Conservation (phyloP, 2,329 filamentous ascomycete species). For the Microcyclosporella mali region DNA sequence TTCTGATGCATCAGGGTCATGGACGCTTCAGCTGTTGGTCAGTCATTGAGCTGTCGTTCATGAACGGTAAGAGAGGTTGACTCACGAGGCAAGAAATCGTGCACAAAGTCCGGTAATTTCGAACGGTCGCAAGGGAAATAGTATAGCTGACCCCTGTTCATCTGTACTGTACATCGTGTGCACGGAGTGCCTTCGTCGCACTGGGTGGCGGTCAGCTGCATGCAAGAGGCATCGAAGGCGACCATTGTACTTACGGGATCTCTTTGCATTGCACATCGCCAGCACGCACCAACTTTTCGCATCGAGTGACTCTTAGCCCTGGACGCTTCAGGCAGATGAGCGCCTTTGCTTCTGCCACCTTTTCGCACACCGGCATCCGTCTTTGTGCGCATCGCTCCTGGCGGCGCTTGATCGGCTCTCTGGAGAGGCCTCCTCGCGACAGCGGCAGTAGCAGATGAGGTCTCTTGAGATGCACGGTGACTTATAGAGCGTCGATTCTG, state of each 20-base stretch:
- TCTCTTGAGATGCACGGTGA: no score
- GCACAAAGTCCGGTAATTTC: constrained; percentile 40
- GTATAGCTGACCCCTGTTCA: constrained; percentile 33
- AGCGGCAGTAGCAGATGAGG: no score
- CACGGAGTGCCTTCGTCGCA: constrained; percentile 31
- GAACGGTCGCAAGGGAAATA: constrained; percentile 42
- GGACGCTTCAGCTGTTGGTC: constrained; percentile 17
- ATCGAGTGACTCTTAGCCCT: constrained; percentile 39
- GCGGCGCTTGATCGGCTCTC: no score
- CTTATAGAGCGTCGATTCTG: no score
- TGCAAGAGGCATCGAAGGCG: no score
- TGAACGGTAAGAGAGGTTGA: not conserved
- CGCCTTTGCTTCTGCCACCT: constrained; percentile 33
- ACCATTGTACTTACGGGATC: constrained; percentile 33
- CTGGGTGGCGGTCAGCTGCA: constrained; percentile 11
- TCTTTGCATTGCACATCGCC: constrained; percentile 44
- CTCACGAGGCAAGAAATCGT: constrained; percentile 39
- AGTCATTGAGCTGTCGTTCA: not conserved
- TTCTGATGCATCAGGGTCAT: constrained; percentile 40
- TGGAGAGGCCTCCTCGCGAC: no score
- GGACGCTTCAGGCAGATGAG: constrained; percentile 32
- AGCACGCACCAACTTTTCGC: constrained; percentile 43
- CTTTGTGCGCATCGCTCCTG: no score
- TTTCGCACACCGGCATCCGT: constrained; percentile 11
- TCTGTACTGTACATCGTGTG: constrained; percentile 29